A percentile compares a stretch with the other conserved stretches of the same genome.
Conservation (phyloP, 169 alveolate genomes). For the Plasmodium berghei region DNA sequence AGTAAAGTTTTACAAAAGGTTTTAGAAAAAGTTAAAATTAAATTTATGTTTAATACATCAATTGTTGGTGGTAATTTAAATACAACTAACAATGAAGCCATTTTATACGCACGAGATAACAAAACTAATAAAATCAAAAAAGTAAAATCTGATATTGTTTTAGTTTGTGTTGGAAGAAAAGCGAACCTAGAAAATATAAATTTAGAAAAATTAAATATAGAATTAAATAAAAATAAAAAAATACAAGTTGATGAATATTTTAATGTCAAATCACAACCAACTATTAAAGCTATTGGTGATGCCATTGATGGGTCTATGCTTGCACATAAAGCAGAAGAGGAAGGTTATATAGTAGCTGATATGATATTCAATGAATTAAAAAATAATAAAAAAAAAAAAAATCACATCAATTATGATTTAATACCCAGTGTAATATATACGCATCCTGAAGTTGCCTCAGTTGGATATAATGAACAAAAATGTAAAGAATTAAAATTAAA, state of each 20-base stretch:
- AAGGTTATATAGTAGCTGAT: conserved; percentile 96
- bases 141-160: conserved; percentile 87
- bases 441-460: conserved; percentile 98
- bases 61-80: conserved; percentile 79
- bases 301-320: conserved; percentile 97
- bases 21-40: conserved; percentile 85
- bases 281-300: conserved; percentile 98
- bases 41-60: conserved; percentile 83
- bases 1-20: conserved; percentile 89
- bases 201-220: conserved; percentile 91
- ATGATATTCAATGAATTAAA: conserved; percentile 91
- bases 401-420: conserved; percentile 92
- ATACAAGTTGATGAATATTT: conserved; percentile 86
- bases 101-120: conserved; percentile 83
- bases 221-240: conserved; percentile 89
- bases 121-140: conserved; percentile 89
- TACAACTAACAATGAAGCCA: conserved; percentile 79
- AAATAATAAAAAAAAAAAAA: conserved; percentile 76
- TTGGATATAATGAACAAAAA: conserved; percentile 97
- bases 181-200: conserved; percentile 94
- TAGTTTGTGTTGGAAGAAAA: conserved; percentile 97
- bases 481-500: conserved; percentile 85
- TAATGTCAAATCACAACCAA: conserved; percentile 82
- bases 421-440: conserved; percentile 98
- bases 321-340: conserved; percentile 99